Base-by-base conservation (phyloP, 2,329 filamentous ascomycete genomes). In the Ciborinia camelliae region DNA sequence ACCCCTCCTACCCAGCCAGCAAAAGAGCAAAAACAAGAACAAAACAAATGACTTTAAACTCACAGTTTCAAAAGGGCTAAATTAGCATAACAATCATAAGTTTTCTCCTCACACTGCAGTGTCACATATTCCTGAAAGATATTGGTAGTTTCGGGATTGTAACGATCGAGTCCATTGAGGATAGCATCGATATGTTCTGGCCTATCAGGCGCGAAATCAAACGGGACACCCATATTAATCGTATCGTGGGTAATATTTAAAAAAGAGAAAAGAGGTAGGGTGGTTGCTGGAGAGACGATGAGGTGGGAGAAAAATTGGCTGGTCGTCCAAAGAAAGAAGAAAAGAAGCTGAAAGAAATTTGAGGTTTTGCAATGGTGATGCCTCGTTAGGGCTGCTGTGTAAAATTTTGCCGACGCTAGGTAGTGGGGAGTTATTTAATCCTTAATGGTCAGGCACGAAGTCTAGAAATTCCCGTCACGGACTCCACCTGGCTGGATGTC, bases 71-170 rank as follows among this genome's bases (percentile, higher is more conserved):
- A 78, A 70, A 99, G 82, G 57, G 95, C 96, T 77, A 97, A 83
- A 81, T 98, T 99, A 74, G 95, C 92, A 80, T 97, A 98, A 83
- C 90, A 91, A 80, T 99, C 95, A 80, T 92, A 93, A 73, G 90
- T 93, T 81, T 92, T 90, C 79, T 90, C 88, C 80, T 98, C 94
- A 83, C 95, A 99, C 81, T 99, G 95, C 79, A 92, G 88, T 76
- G 86, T 85, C 69, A 99, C 89, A 80, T 99, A 99, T 78, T 91
- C 90, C 84, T 99, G 94, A 79, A 99, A 95, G 71, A 91, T 85
- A 68, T 86, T 86, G 58, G 96, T 96, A 60, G 95, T 97, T 82
- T 99, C 95, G 50, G 95, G 95, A 80, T 99, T 99, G 83, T 99
- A 99, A 76, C 95, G 87, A 80, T 99, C 95, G 70, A 99, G 91